These are phyloP conservation scores for Salix viminalis DNA, from an alignment of 345 rosid genomes.

Conservation along the genomic window DNA sequence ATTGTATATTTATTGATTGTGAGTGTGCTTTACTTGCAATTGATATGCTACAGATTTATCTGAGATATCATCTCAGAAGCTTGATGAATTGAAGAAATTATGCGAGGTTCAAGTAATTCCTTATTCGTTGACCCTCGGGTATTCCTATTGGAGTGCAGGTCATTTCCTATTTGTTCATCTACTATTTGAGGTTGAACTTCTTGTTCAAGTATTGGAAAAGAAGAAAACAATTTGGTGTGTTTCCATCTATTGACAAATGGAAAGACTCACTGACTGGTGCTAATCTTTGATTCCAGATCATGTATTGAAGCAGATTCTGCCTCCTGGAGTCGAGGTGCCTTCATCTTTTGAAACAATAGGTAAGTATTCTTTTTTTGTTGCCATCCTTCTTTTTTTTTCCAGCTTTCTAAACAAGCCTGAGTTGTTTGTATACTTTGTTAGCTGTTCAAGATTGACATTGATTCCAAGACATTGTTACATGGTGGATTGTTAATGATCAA, in stretches of 20 bases:
- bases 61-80: conserved; percentile 54
- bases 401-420: too few relatives aligned
- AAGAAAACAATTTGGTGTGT: neutral
- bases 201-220: too few relatives aligned
- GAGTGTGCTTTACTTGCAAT: neutral
- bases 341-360: conserved; percentile 36
- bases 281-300: conserved; percentile 53
- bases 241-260: neutral
- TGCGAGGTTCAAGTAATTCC: conserved; percentile 63
- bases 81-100: conserved; percentile 55
- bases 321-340: conserved; percentile 84
- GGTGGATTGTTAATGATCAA: too few relatives aligned
- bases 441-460: conserved; percentile 7
- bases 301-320: conserved; percentile 79
- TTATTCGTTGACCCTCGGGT: conserved; percentile 68
- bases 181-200: too few relatives aligned
- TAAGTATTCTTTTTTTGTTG: too few relatives aligned
- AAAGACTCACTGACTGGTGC: conserved; percentile 11
- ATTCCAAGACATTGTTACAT: too few relatives aligned
- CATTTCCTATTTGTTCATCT: conserved; percentile 10
- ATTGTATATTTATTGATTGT: neutral
- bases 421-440: too few relatives aligned
- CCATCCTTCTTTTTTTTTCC: conserved; percentile 3
- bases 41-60: conserved; percentile 58
- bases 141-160: conserved; percentile 95